Conservation (phyloP, 2,329 filamentous ascomycete species). For the Penicillium sp. region DNA sequence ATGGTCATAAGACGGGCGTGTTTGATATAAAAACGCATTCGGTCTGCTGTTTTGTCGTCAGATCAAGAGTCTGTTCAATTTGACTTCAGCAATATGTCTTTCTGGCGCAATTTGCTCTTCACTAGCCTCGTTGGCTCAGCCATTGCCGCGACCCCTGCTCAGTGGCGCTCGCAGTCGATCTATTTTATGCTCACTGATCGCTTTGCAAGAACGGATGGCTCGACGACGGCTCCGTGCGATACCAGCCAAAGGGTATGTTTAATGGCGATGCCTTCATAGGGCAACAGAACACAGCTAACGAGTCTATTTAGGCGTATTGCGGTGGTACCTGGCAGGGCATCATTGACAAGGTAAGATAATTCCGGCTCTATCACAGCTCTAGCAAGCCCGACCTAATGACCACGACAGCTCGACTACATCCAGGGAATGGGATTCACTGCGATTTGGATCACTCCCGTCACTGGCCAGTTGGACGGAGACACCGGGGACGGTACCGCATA, state of each 20-base stretch:
- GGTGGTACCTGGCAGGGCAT: slow-evolving; percentile 54
- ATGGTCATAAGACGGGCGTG: neutral
- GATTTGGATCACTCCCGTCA: slow-evolving; percentile 53
- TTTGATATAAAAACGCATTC: neutral
- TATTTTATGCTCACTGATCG: slow-evolving; percentile 52
- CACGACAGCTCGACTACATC: slow-evolving; percentile 51
- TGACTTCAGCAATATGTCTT: slow-evolving; percentile 20
- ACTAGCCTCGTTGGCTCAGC: slow-evolving; percentile 23
- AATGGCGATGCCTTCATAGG: neutral
- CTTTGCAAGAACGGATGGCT: slow-evolving; percentile 47
- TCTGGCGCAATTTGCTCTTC: slow-evolving; percentile 21
- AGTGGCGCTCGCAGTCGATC: slow-evolving; percentile 48
- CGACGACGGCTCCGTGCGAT: slow-evolving; percentile 37
- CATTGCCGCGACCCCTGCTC: slow-evolving; percentile 34
- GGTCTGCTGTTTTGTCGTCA: neutral
- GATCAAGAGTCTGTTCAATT: neutral
- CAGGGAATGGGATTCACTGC: slow-evolving; percentile 52
- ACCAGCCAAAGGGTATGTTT: slow-evolving; percentile 24
- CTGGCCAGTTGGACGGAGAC: slow-evolving; percentile 39
- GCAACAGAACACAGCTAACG: neutral
- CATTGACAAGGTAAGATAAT: slow-evolving; percentile 37
- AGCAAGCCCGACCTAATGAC: neutral
- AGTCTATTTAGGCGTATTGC: slow-evolving; percentile 41
- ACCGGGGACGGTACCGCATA: slow-evolving; percentile 48
- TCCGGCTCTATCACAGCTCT: neutral